phyloP scores from a whole-genome alignment of 257 asterid species.

The Phtheirospermum japonicum region DNA sequence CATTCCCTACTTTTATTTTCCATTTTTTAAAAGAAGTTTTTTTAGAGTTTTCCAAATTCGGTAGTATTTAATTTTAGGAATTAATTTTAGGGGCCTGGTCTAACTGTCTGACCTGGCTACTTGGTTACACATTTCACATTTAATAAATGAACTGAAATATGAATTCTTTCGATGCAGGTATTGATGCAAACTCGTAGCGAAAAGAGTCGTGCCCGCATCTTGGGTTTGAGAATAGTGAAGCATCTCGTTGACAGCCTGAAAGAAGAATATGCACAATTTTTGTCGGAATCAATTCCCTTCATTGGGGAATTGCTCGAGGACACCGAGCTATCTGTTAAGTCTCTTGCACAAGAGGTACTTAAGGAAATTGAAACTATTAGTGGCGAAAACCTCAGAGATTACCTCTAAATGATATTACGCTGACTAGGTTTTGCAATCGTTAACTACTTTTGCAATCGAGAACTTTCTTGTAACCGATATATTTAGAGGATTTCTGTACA shows the following conservation, averaged over 20 bases:
- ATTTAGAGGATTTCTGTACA: background rate
- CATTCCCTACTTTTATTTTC: background rate
- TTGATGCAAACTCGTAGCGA: constrained; percentile 93
- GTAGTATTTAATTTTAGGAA: no score
- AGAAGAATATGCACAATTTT: constrained; percentile 68
- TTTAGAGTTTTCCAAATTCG: background rate
- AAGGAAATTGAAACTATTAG: constrained; percentile 78
- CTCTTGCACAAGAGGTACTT: constrained; percentile 80
- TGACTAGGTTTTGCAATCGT: no score
- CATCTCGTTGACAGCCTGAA: constrained; percentile 67
- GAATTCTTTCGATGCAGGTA: constrained; percentile 46
- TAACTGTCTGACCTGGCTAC: no score
- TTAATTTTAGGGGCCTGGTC: no score
- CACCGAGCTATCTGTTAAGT: constrained; percentile 61
- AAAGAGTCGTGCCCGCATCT: constrained; percentile 62
- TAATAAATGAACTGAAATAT: background rate
- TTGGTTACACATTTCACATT: no score
- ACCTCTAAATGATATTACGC: no score
- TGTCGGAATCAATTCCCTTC: constrained; percentile 89
- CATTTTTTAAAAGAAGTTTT: background rate
- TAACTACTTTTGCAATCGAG: no score
- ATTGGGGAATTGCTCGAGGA: constrained; percentile 91
- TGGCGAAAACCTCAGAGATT: constrained; percentile 80
- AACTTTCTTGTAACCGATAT: no score
- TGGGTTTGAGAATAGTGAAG: constrained; percentile 73